Evolutionary conservation across 202 grass and related monocot species (phyloP).

Genomic region (Cymbopogon flexuosus): DNA sequence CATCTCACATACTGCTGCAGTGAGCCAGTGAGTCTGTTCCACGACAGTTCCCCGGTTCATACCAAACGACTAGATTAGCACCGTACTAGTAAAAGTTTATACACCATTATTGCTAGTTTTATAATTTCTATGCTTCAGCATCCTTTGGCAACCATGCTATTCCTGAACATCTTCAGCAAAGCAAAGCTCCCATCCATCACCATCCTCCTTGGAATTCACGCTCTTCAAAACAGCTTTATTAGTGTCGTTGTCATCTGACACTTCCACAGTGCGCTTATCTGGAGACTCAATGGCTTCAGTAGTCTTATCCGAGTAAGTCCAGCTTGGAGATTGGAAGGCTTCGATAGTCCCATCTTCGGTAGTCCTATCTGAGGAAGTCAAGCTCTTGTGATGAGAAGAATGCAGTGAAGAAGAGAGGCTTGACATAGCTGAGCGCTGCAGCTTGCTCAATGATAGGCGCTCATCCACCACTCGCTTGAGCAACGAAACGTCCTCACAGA

Average conservation of each 20-base stretch:
- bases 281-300: conserved; percentile 20
- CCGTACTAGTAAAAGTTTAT: not conserved
- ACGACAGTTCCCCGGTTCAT: not conserved
- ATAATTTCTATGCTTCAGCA: not conserved
- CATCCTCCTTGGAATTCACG: conserved; percentile 26
- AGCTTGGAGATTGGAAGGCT: not conserved
- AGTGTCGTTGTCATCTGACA: not conserved
- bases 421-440: conserved; percentile 46
- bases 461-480: conserved; percentile 76
- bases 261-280: conserved; percentile 11
- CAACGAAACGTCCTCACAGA: conserved; percentile 60
- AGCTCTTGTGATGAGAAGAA: conserved; percentile 52
- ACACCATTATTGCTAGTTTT: conserved; percentile 14
- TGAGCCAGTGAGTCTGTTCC: not conserved
- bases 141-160: not conserved
- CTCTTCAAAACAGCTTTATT: not conserved
- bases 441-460: conserved; percentile 44
- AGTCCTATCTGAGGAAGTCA: conserved; percentile 21
- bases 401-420: conserved; percentile 54
- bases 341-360: not conserved
- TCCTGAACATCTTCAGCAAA: conserved; percentile 29
- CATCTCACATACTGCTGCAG: not conserved
- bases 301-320: conserved; percentile 21
- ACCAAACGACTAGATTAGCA: not conserved
- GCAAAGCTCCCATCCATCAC: conserved; percentile 44